Evolutionary conservation across 441 rosid genomes (phyloP), one percentile per base, ranked within the genome.

Genomic region (Pelargonium citronellum): DNA sequence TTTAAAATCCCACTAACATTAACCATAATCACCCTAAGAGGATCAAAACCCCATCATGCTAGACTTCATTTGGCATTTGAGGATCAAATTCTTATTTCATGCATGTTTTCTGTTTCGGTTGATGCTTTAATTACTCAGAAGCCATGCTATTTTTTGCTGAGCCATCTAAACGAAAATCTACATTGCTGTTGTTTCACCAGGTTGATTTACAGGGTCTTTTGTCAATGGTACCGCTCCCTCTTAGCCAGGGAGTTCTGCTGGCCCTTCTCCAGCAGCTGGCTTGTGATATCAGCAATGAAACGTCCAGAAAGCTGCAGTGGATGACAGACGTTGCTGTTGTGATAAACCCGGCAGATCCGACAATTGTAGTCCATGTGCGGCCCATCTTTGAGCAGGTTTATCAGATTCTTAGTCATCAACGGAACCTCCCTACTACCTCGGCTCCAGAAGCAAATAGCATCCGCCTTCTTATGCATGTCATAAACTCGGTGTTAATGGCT

Each of bases 181-280:
- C 12, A 8, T 11, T 72, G 67, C 47, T 65, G 22, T 65, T 71
- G 37, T 66, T 51, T 67, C 11, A 43, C 75, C 75, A 90, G 96
- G 91, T 86, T 47, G 93, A 90, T 79, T 73, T 90, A 30, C 85
- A 75, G 17, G 80, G 82, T 67, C 79, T 90, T 10, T 76, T 88
- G 74, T 72, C 87, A 1, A 67, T 71, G 74, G 58, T 71, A 11
- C 90, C 91, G 0, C 69, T 84, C 5, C 87, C 87, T 20, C 75
- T 90, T 69, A 88, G 90, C 81, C 96, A 90, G 73, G 89, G 96
- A 73, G 91, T 90, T 60, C 80, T 90, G 44, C 81, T 90, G 57
- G 85, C 93, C 2, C 92, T 90, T 67, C 77, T 90, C 16, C 96
- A 90, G 80, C 96, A 90, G 60, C 68, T 90, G 77, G 87, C 92